Percentiles rank a stretch among this genome's conserved stretches.
phyloP scores from a whole-genome alignment of 768 basidiomycete genomes.

The Leucogyrophana mollusca region DNA sequence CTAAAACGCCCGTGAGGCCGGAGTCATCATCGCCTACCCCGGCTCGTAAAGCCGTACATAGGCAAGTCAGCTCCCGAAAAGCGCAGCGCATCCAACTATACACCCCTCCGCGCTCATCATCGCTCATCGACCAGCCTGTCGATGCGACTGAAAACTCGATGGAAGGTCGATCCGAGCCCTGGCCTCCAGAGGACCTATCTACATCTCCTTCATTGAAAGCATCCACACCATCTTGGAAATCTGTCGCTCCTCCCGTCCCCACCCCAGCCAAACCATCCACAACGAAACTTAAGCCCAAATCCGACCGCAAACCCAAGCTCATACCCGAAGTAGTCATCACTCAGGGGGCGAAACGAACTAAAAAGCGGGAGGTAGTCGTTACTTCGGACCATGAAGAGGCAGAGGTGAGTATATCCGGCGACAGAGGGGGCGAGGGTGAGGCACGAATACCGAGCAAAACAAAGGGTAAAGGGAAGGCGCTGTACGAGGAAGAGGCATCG shows the following conservation, averaged over 20 bases:
- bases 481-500: not conserved
- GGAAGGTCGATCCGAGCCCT: conserved; percentile 10
- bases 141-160: conserved; percentile 15
- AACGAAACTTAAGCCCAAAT: not conserved
- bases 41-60: no score
- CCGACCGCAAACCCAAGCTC: conserved; percentile 5
- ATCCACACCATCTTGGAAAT: not conserved
- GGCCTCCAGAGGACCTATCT: not conserved
- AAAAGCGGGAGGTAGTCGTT: no score
- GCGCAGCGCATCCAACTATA: conserved; percentile 32
- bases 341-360: not conserved
- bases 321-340: conserved; percentile 6
- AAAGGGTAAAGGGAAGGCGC: conserved; percentile 5
- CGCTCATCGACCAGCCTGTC: conserved; percentile 11
- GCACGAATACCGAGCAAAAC: no score
- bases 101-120: conserved; percentile 35
- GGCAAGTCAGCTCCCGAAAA: no score
- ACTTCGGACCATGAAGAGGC: no score
- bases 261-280: not conserved
- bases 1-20: no score
- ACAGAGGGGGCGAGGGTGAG: no score
- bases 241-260: not conserved
- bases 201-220: not conserved
- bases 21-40: no score
- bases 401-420: no score